A percentile compares a stretch with the other conserved stretches of the same genome.
phyloP scores from a whole-genome alignment of 129 eudicot species.

The Lactuca saligna region DNA sequence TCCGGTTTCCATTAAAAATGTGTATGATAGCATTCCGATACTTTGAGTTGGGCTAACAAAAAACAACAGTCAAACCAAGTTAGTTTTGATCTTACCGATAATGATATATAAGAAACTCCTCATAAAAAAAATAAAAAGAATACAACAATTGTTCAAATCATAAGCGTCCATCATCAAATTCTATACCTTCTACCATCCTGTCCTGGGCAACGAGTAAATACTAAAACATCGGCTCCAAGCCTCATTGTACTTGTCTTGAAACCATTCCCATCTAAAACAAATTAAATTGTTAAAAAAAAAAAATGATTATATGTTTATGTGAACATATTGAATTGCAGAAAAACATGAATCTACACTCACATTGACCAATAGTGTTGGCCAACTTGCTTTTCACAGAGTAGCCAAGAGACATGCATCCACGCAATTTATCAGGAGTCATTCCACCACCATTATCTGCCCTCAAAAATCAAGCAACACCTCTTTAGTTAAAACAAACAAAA shows the following conservation, averaged over 20 bases:
- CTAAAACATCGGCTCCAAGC: constrained; percentile 86
- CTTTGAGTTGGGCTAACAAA: constrained; percentile 59
- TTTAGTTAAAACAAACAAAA: neutral
- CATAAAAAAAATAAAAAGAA: neutral
- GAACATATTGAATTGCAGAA: neutral
- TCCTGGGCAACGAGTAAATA: constrained; percentile 60
- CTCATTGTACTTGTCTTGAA: constrained; percentile 88
- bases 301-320: neutral
- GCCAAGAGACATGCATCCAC: constrained; percentile 81
- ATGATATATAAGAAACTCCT: neutral
- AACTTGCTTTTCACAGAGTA: constrained; percentile 67
- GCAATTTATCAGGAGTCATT: constrained; percentile 64
- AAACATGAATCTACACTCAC: constrained; percentile 32
- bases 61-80: constrained; percentile 15
- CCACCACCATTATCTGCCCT: constrained; percentile 82
- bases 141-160: no score
- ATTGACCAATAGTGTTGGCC: constrained; percentile 75
- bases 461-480: constrained; percentile 5
- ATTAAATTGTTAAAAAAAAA: neutral
- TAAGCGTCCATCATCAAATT: neutral
- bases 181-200: constrained; percentile 43
- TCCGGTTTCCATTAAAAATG: constrained; percentile 65
- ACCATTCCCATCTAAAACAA: constrained; percentile 69
- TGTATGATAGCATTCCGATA: constrained; percentile 82
- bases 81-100: constrained; percentile 3